Percentiles rank a stretch among this genome's conserved stretches.
These are phyloP conservation scores for Aspergillus quadrilineatus DNA, from an alignment of 2,329 filamentous ascomycete genomes.

Conservation along the genomic window DNA sequence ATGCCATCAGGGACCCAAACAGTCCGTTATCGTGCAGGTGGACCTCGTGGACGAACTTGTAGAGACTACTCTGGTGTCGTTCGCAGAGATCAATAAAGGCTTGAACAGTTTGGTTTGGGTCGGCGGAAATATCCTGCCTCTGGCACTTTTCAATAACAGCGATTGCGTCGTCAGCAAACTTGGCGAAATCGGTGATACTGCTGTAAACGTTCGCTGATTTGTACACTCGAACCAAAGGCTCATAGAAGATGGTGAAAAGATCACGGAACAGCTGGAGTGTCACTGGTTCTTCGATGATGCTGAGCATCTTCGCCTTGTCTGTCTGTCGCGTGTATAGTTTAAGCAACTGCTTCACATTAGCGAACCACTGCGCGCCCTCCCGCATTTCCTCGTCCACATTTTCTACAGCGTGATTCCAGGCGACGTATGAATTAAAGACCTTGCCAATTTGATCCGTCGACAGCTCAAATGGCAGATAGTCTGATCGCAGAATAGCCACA, in stretches of 20 bases:
- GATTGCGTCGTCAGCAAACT: slow-evolving; percentile 91
- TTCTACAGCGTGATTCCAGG: slow-evolving; percentile 92
- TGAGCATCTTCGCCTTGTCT: slow-evolving; percentile 96
- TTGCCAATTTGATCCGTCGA: slow-evolving; percentile 73
- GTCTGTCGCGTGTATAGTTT: slow-evolving; percentile 88
- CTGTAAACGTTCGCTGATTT: slow-evolving; percentile 98
- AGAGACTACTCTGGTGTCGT: slow-evolving; percentile 93
- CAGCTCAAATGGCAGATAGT: slow-evolving; percentile 70
- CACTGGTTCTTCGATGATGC: slow-evolving; percentile 93
- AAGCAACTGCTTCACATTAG: slow-evolving; percentile 88
- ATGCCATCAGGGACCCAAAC: slow-evolving; percentile 93
- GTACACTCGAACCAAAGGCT: slow-evolving; percentile 93
- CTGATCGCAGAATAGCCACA: slow-evolving; percentile 78
- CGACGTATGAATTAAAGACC: slow-evolving; percentile 91
- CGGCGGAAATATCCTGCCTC: slow-evolving; percentile 79
- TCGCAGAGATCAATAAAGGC: slow-evolving; percentile 96
- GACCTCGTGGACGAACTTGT: slow-evolving; percentile 98
- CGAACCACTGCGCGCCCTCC: slow-evolving; percentile 87
- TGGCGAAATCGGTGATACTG: slow-evolving; percentile 92
- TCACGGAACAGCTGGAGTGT: slow-evolving; percentile 95
- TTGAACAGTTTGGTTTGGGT: slow-evolving; percentile 97
- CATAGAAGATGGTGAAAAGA: slow-evolving; percentile 97
- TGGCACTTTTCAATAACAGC: slow-evolving; percentile 69
- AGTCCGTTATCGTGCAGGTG: slow-evolving; percentile 95
- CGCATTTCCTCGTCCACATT: slow-evolving; percentile 83